These are phyloP conservation scores for Botryotinia narcissicola DNA, from an alignment of 2,329 filamentous ascomycete species.

Conservation along the genomic window DNA sequence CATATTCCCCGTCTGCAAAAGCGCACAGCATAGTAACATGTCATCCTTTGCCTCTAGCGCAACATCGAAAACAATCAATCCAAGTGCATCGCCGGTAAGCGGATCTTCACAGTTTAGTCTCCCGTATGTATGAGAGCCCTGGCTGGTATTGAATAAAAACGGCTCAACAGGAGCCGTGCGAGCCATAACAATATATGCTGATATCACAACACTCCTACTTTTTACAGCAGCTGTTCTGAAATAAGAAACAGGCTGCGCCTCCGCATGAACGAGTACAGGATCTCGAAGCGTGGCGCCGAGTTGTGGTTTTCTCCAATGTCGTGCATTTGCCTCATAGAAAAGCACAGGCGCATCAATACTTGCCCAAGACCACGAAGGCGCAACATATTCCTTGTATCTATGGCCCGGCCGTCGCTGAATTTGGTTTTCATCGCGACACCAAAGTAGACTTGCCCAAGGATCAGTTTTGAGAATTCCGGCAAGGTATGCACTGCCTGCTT, in stretches of 20 bases:
- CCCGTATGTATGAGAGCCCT: background rate
- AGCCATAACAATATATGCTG: background rate
- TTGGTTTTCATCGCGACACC: background rate
- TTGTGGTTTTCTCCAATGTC: slow-evolving; percentile 3
- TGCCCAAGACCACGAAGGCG: background rate
- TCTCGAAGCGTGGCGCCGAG: background rate
- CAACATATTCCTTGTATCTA: background rate
- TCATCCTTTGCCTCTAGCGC: background rate
- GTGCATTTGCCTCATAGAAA: background rate
- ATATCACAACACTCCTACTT: background rate
- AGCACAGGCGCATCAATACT: background rate
- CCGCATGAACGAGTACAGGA: background rate
- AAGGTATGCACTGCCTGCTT: background rate
- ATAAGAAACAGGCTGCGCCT: background rate
- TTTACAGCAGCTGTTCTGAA: background rate
- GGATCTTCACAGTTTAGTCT: background rate
- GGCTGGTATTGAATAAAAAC: background rate
- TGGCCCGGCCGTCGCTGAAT: background rate
- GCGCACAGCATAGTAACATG: background rate
- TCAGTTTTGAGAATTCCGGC: background rate
- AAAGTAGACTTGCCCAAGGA: background rate
- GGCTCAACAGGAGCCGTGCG: background rate
- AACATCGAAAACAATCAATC: background rate
- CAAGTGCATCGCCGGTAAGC: background rate
- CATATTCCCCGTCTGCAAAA: background rate